These are phyloP conservation scores for Pseudopediastrum boryanum DNA, from an alignment of 139 green algal species.

Conservation along the genomic window DNA sequence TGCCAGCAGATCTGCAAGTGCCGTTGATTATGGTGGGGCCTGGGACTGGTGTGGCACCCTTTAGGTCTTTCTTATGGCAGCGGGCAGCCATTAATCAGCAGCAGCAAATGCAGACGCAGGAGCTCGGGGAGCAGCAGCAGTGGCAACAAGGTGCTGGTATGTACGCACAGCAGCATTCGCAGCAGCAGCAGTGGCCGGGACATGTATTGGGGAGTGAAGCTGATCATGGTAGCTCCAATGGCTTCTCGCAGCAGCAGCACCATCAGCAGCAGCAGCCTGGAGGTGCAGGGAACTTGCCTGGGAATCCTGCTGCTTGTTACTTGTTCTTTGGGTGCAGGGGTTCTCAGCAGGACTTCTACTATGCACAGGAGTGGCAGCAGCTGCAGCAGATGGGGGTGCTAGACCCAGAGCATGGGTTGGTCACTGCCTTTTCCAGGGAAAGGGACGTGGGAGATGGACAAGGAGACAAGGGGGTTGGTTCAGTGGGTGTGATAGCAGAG, in stretches of 20 bases:
- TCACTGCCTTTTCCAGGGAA: conserved; percentile 78
- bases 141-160: too few relatives aligned
- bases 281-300: background rate
- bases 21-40: conserved; percentile 84
- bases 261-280: conserved; percentile 8
- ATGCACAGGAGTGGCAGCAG: conserved; percentile 71
- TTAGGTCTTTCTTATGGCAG: conserved; percentile 83
- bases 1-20: conserved; percentile 46
- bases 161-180: background rate
- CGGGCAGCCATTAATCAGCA: conserved; percentile 43
- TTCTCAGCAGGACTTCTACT: conserved; percentile 80
- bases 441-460: background rate
- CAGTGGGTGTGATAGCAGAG: conserved; percentile 4
- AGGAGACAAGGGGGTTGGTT: too few relatives aligned
- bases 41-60: conserved; percentile 87
- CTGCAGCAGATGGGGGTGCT: conserved; percentile 56
- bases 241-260: conserved; percentile 1
- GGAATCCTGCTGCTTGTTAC: conserved; percentile 43
- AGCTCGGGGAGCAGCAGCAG: background rate
- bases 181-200: background rate
- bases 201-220: too few relatives aligned
- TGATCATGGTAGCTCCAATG: too few relatives aligned
- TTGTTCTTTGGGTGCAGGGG: conserved; percentile 93
- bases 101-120: conserved; percentile 23
- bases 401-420: conserved; percentile 53